Base-by-base conservation (phyloP, 2,329 filamentous ascomycete genomes). In the Fragosphaeria purpurea region DNA sequence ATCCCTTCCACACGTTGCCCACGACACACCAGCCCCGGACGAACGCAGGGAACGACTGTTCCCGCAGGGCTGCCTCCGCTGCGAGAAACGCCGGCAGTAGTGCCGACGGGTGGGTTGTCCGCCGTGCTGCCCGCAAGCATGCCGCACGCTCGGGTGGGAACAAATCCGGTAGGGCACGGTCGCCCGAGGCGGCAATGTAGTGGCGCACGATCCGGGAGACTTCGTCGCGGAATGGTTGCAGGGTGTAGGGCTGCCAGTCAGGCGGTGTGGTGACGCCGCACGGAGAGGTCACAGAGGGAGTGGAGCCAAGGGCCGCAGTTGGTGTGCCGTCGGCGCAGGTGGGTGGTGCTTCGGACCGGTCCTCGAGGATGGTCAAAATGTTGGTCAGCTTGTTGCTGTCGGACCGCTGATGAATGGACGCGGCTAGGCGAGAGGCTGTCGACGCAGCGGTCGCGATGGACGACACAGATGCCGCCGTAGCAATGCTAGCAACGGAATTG, bases 71-170 rank as follows among this genome's bases (percentile, higher is more conserved):
- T 10, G 62, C 56, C 50, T 72, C 70, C 50, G 65, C 62, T 6
- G 64, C 59, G 10, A 66, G 56, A 42, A 68, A 67, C 7, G 67
- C 67, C 0, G 66, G 63, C 0, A 70, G 60, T 5, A 73, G 63
- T 1, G 69, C 67, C 0, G 70, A 70, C 1, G 71, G 70, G 56
- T 73, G 70, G 2, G 70, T 73, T 0, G 71, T 73, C 37, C 67
- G 62, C 46, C 67, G 61, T 0, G 67, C 59, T 0, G 69, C 69
- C 13, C 65, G 64, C 30, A 71, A 63, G 13, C 70, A 69, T 9
- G 63, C 59, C 5, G 60, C 58, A 31, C 68, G 66, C 51, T 72
- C 68, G n/a, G 61, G 54, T 10, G 61, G 56, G 1, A 67, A 62
- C 8, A 73, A 60, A 33, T 65, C 64, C 4, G 54, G 46, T 9